Evolutionary conservation across 345 rosid species (phyloP), one percentile per base, ranked within the genome.

Genomic region (Hibiscus trionum): DNA sequence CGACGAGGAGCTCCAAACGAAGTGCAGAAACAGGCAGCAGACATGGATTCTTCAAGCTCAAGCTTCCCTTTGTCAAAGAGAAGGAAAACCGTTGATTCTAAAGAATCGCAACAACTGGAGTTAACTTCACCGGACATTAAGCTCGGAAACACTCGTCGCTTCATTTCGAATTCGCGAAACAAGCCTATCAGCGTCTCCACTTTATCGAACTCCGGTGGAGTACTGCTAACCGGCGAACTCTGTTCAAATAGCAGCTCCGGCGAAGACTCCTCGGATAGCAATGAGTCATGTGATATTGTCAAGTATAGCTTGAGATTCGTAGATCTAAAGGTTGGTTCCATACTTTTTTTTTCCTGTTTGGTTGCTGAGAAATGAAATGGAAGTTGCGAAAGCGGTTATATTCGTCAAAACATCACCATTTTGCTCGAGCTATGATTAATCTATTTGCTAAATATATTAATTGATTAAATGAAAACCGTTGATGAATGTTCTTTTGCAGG

Each of bases 311-410:
- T 61, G 66, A 49, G 72, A 21, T 52, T 49, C 26, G 66, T 66
- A 82, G 91, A 89, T 89, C 91, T 80, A 75, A 77, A 86, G 91
- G 94, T 87, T 67, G 77, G 11, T 3, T 50, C 55, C 55, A 16
- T 42, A 42, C 46, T 9, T 42, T 9, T 8, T 31, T 42, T 42
- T 42, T 1, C 46, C 42, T 3, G 64, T 72, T 80, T 77, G 76
- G 33, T 74, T 72, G 17, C 60, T 19, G 60, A 49, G 70, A 47
- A 73, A 55, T 3, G 21, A 55, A 17, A 17, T 5, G 0, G 24
- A n/a, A 6, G 33, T 1, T 42, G 46, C 46, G 24, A 19, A 16
- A 55, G 8, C n/a, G 15, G 11, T 9, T 42, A 42, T 42, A 42
- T 42, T 49, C 17, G 17, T 50, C n/a, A 50, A 12, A 50, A 27